Evolutionary conservation across 1,284 basidiomycete genomes (phyloP), one percentile per base, ranked within the genome.

Genomic region (Apiotrichum brassicae): DNA sequence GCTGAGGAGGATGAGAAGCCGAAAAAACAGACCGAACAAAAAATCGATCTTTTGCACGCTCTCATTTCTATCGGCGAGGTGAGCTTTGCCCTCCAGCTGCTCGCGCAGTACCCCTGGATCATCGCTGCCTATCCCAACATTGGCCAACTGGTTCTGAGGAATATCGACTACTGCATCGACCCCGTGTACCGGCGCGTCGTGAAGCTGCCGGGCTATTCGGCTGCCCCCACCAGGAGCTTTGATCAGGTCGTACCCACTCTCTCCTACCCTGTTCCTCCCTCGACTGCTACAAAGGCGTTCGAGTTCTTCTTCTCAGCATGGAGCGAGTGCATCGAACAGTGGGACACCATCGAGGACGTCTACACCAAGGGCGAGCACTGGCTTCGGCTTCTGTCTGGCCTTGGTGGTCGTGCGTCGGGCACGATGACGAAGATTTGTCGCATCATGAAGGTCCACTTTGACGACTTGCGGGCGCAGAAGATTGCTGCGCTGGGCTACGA

Each of bases 291-390:
- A 6, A 78, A 78, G 20, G 82, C 84, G 39, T 92, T 86, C 62
- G 81, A 87, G 9, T 97, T 90, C 77, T 97, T 95, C 78, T 94
- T 85, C 70, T 82, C 88, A 2, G 76, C 82, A 43, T 95, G 92
- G 92, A 69, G 72, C 14, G 81, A 86, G 42, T 77, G 79, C 35
- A 73, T 91, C 30, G 87, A 87, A 13, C 61, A 81, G 23, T 86
- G 85, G 64, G 74, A 76, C 2, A 76, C 77, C 0, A 64, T 81
- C 44, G 82, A 84, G 39, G 87, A 93, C 60, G 68, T 92, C 23
- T 56, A 74, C 14, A 43, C 43, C 12, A 63, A 65, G 38, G 76
- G 80, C 48, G 78, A 84, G 63, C 78, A 89, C 24, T 74, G 89
- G 47, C 78, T 92, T n/a, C 77, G 77, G 45, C 85, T 88, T 60